Percentiles rank a stretch among this genome's conserved stretches.
Evolutionary conservation across 495 filamentous ascomycete species (phyloP).

Genomic region (Aspergillus bertholletiae): DNA sequence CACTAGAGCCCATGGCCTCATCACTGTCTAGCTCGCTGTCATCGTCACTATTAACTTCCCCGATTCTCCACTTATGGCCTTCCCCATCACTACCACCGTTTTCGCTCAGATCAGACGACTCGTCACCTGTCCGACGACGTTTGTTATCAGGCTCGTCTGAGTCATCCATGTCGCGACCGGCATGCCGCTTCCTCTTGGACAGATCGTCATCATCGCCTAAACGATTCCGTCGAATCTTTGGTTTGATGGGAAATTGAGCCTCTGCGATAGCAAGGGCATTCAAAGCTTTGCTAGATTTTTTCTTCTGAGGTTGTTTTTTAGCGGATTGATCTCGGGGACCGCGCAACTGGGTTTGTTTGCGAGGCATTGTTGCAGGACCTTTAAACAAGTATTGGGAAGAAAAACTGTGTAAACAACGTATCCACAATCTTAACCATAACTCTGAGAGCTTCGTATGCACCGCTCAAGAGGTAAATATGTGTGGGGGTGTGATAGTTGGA

Average conservation of each 20-base stretch:
- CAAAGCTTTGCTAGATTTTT: conserved; percentile 57
- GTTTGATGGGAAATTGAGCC: conserved; percentile 48
- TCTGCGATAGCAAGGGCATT: conserved; percentile 86
- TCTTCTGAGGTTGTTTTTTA: conserved; percentile 37
- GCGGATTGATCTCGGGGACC: conserved; percentile 49
- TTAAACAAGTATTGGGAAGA: background rate
- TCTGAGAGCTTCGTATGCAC: background rate
- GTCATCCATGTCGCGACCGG: conserved; percentile 39
- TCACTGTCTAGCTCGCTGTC: conserved; percentile 88
- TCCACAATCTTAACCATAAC: background rate
- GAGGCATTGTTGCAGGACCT: conserved; percentile 54
- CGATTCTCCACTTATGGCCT: conserved; percentile 83
- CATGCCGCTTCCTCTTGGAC: conserved; percentile 41
- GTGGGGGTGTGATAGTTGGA: conserved; percentile 14
- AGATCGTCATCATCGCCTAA: conserved; percentile 55
- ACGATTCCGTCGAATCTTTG: conserved; percentile 52
- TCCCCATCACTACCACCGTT: conserved; percentile 74
- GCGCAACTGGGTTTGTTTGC: conserved; percentile 53
- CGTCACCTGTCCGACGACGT: conserved; percentile 35
- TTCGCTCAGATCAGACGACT: conserved; percentile 39
- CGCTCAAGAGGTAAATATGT: background rate
- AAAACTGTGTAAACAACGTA: background rate
- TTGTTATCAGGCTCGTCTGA: conserved; percentile 46
- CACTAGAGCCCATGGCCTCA: conserved; percentile 87
- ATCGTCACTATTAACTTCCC: conserved; percentile 69